These are phyloP conservation scores for Cladosporium sp. DNA, from an alignment of 2,329 filamentous ascomycete genomes.

Conservation along the genomic window DNA sequence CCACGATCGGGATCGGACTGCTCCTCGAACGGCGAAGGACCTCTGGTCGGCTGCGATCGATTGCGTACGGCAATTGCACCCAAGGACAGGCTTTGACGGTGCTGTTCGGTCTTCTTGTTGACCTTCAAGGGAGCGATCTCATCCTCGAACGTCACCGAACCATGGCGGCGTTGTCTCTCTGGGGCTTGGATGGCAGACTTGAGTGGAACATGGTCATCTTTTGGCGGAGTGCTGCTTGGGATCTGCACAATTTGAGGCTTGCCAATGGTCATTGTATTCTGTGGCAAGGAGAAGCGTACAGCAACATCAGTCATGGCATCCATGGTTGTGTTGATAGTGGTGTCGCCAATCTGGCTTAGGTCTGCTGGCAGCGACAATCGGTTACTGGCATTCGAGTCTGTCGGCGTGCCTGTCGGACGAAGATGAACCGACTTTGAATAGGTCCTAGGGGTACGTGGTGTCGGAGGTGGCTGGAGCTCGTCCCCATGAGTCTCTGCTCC, in stretches of 20 bases:
- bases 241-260: slow-evolving; percentile 33
- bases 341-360: slow-evolving; percentile 29
- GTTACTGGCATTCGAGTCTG: slow-evolving; percentile 21
- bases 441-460: slow-evolving; percentile 27
- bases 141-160: slow-evolving; percentile 30
- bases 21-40: slow-evolving; percentile 24
- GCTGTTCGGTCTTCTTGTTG: slow-evolving; percentile 25
- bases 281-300: slow-evolving; percentile 35
- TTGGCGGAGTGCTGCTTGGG: slow-evolving; percentile 25
- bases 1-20: slow-evolving; percentile 16
- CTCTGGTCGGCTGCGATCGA: slow-evolving; percentile 12
- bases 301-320: slow-evolving; percentile 35
- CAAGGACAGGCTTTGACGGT: slow-evolving; percentile 16
- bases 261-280: slow-evolving; percentile 32
- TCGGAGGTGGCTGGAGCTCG: slow-evolving; percentile 23
- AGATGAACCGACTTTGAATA: slow-evolving; percentile 33
- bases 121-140: slow-evolving; percentile 33
- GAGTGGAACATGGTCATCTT: slow-evolving; percentile 16
- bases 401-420: slow-evolving; percentile 21
- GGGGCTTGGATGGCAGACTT: slow-evolving; percentile 18
- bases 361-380: slow-evolving; percentile 30
- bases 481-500: slow-evolving; percentile 13
- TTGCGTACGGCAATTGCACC: slow-evolving; percentile 23
- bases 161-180: slow-evolving; percentile 7
- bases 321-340: slow-evolving; percentile 27